Conservation (phyloP, 2,329 filamentous ascomycete genomes). For the Rosellinia necatrix region DNA sequence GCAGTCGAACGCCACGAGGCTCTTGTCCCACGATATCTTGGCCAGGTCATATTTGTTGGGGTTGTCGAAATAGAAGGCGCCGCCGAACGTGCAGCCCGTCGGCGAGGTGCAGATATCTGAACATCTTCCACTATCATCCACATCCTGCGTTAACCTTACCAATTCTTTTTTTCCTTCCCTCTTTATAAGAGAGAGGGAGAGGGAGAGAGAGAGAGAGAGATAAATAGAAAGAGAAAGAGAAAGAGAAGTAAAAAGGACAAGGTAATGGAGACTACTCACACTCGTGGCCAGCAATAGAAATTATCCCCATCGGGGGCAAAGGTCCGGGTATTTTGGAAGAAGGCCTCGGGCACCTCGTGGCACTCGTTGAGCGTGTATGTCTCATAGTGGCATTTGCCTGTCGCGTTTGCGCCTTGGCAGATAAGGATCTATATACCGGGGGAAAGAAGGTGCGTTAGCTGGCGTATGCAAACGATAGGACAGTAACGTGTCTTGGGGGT, state of each 20-base stretch:
- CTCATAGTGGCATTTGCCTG: conserved; percentile 51
- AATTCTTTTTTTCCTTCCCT: too few species aligned
- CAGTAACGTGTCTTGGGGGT: neutral
- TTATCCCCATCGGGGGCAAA: conserved; percentile 56
- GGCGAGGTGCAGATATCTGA: conserved; percentile 53
- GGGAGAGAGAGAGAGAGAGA: too few species aligned
- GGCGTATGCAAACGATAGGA: neutral
- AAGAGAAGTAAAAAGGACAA: too few species aligned
- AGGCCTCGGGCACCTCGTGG: conserved; percentile 50
- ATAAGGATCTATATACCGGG: conserved; percentile 49
- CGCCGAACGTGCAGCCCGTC: conserved; percentile 58
- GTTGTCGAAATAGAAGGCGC: conserved; percentile 51
- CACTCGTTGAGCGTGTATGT: conserved; percentile 51
- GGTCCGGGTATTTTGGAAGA: conserved; percentile 49
- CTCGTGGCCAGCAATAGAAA: conserved; percentile 54
- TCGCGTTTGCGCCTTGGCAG: conserved; percentile 56
- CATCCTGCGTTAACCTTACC: conserved; percentile 9
- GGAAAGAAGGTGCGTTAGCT: conserved; percentile 10
- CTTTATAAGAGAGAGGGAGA: too few species aligned
- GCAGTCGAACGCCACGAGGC: conserved; percentile 46
- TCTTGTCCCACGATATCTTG: conserved; percentile 50
- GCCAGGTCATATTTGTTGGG: conserved; percentile 53
- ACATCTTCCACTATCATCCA: conserved; percentile 43
- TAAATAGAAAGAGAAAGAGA: neutral
- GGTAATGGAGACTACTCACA: conserved; percentile 36